phyloP scores from a whole-genome alignment of 768 basidiomycete genomes.

The Porphyrellus cyaneotinctus region DNA sequence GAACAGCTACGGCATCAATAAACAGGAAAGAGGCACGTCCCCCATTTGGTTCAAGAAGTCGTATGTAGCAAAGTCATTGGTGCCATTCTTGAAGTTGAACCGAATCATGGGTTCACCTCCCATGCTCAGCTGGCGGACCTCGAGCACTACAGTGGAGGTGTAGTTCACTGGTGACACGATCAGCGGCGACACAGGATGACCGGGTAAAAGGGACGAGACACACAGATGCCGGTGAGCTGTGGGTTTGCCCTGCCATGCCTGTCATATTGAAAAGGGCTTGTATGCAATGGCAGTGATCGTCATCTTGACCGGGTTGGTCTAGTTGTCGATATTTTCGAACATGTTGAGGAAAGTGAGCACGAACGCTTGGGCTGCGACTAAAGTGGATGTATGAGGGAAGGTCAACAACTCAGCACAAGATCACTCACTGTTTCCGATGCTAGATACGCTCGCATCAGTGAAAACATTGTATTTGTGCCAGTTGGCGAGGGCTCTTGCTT shows the following conservation, averaged over 20 bases:
- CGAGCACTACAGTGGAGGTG: slow-evolving; percentile 53
- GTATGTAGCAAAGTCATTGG: slow-evolving; percentile 45
- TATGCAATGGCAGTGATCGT: slow-evolving; percentile 61
- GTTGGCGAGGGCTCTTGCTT: slow-evolving; percentile 60
- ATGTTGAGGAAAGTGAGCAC: slow-evolving; percentile 55
- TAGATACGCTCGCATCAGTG: slow-evolving; percentile 43
- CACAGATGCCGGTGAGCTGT: slow-evolving; percentile 57
- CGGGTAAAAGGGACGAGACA: neutral
- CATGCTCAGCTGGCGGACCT: slow-evolving; percentile 48
- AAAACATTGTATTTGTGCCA: slow-evolving; percentile 74
- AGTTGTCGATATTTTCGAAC: slow-evolving; percentile 48
- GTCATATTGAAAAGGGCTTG: slow-evolving; percentile 85
- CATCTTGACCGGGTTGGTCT: slow-evolving; percentile 52
- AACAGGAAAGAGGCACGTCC: slow-evolving; percentile 56
- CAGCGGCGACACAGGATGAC: neutral
- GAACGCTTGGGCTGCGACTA: slow-evolving; percentile 67
- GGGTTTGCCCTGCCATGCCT: slow-evolving; percentile 46
- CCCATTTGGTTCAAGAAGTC: slow-evolving; percentile 40
- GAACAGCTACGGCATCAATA: slow-evolving; percentile 38
- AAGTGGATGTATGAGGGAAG: neutral
- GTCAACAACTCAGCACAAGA: neutral
- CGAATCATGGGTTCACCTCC: slow-evolving; percentile 50
- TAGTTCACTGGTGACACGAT: slow-evolving; percentile 47
- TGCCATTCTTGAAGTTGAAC: slow-evolving; percentile 70
- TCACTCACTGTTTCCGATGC: slow-evolving; percentile 62